These are phyloP conservation scores for Botrytis fabae DNA, from an alignment of 2,329 filamentous ascomycete genomes.

Conservation along the genomic window DNA sequence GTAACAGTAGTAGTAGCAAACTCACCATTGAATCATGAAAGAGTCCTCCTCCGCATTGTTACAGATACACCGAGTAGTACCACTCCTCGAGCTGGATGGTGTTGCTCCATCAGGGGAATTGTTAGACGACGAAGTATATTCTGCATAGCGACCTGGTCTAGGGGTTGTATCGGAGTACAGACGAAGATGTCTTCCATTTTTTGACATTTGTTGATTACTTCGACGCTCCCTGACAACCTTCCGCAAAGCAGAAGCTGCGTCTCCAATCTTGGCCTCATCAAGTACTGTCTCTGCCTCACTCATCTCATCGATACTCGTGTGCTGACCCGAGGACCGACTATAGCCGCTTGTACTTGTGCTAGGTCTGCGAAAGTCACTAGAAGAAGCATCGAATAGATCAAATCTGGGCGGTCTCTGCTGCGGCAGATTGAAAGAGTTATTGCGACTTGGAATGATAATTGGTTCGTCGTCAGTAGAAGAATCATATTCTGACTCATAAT, in stretches of 20 bases:
- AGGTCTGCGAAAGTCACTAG: slow-evolving; percentile 28
- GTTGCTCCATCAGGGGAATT: slow-evolving; percentile 51
- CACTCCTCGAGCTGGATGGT: slow-evolving; percentile 43
- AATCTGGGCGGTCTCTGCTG: slow-evolving; percentile 32
- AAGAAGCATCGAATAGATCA: slow-evolving; percentile 33
- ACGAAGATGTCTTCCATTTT: slow-evolving; percentile 32
- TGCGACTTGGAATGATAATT: slow-evolving; percentile 63
- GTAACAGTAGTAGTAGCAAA: slow-evolving; percentile 18
- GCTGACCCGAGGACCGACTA: slow-evolving; percentile 38
- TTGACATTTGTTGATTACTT: slow-evolving; percentile 31
- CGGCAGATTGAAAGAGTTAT: slow-evolving; percentile 51
- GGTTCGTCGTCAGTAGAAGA: slow-evolving; percentile 65
- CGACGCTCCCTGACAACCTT: slow-evolving; percentile 48
- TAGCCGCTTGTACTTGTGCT: slow-evolving; percentile 34
- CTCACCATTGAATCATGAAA: slow-evolving; percentile 66
- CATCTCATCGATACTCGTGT: slow-evolving; percentile 42
- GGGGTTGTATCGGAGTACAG: slow-evolving; percentile 29
- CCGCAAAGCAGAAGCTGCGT: slow-evolving; percentile 60
- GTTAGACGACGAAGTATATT: slow-evolving; percentile 46
- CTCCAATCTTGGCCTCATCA: slow-evolving; percentile 50
- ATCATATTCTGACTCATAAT: slow-evolving; percentile 49
- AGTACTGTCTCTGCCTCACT: slow-evolving; percentile 62
- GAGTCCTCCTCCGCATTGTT: slow-evolving; percentile 46
- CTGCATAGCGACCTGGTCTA: slow-evolving; percentile 31
- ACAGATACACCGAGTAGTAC: slow-evolving; percentile 58